phyloP scores from a whole-genome alignment of 108 stramenopile genomes.

The Nitzschia putrida region DNA sequence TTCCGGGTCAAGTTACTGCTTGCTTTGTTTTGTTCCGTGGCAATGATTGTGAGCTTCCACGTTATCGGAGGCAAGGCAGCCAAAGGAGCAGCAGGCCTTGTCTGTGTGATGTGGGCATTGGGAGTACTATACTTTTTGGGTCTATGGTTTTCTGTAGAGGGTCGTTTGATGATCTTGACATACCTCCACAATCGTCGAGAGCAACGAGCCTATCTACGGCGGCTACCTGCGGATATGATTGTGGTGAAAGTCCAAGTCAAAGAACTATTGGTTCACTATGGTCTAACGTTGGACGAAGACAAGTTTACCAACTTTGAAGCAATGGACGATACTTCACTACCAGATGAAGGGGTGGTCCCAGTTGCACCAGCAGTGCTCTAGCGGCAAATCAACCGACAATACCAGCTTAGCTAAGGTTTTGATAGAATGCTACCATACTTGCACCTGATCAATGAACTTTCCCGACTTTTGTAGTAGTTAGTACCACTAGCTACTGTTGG shows the following conservation, averaged over 20 bases:
- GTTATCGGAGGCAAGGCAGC: neutral
- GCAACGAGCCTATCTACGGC: neutral
- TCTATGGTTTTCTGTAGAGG: neutral
- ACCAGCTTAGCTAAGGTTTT: too few relatives aligned
- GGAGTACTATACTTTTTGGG: neutral
- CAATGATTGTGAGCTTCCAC: too few relatives aligned
- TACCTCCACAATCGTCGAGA: neutral
- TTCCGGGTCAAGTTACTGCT: too few relatives aligned
- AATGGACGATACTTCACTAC: neutral
- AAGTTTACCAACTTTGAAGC: neutral
- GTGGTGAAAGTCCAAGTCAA: constrained; percentile 1
- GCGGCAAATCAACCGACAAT: too few relatives aligned
- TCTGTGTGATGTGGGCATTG: neutral
- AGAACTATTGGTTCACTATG: neutral
- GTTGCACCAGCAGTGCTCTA: too few relatives aligned
- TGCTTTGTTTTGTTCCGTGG: too few relatives aligned
- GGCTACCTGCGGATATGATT: neutral
- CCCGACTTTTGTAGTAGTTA: too few relatives aligned
- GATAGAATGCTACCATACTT: too few relatives aligned
- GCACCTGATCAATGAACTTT: too few relatives aligned
- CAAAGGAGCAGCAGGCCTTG: neutral
- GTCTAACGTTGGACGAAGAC: neutral
- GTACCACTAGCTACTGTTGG: too few relatives aligned
- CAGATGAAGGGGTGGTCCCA: neutral
- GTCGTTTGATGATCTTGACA: neutral